Percentiles rank a stretch among this genome's conserved stretches.
Evolutionary conservation across 2,329 filamentous ascomycete genomes (phyloP).

Genomic region (Aureobasidium sp.): DNA sequence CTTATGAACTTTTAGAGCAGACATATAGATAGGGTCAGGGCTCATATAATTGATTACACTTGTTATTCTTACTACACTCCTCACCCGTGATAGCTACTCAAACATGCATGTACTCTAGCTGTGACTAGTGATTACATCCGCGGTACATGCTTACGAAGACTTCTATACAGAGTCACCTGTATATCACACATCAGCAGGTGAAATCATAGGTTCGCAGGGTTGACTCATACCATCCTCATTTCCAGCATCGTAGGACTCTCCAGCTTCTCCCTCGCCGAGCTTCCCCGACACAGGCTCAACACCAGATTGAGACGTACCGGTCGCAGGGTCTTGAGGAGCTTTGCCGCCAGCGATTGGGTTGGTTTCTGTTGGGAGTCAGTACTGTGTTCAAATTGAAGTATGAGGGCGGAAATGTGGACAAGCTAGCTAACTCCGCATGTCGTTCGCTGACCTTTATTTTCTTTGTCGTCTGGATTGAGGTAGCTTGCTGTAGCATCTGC

Average conservation of each 20-base stretch:
- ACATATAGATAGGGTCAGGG: constrained; percentile 4
- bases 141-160: background rate
- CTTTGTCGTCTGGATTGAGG: background rate
- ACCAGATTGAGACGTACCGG: constrained; percentile 35
- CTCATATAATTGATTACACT: constrained; percentile 16
- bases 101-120: background rate
- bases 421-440: no score
- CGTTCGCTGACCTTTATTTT: constrained; percentile 6
- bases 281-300: constrained; percentile 80
- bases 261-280: constrained; percentile 69
- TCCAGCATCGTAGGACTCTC: constrained; percentile 82
- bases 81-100: background rate
- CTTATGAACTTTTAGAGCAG: constrained; percentile 26
- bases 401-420: no score
- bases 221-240: constrained; percentile 66
- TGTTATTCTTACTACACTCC: no score
- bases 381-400: no score
- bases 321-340: background rate
- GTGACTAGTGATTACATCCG: background rate
- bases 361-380: no score
- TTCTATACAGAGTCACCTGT: background rate
- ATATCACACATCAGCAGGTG: background rate
- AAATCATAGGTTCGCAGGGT: background rate
- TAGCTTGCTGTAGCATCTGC: background rate
- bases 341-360: background rate